phyloP scores from a whole-genome alignment of 1,284 basidiomycete genomes.

The Phylloporus sp. region DNA sequence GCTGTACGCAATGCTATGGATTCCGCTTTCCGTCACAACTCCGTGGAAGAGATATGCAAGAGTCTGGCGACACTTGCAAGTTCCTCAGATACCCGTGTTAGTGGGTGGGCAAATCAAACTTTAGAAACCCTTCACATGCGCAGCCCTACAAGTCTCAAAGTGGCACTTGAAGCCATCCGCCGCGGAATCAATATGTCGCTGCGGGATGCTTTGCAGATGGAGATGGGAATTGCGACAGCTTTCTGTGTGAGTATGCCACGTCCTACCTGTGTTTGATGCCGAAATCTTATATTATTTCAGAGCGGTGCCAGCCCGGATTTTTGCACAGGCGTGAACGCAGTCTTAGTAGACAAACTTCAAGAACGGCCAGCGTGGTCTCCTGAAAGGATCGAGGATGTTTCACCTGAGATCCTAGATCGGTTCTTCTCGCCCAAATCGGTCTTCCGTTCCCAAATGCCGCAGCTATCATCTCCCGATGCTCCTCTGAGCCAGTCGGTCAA shows the following conservation, averaged over 20 bases:
- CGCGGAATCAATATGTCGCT: constrained; percentile 67
- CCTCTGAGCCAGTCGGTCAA: constrained; percentile 34
- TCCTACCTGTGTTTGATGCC: constrained; percentile 16
- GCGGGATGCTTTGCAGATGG: constrained; percentile 77
- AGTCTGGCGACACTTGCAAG: constrained; percentile 54
- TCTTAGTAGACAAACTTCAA: constrained; percentile 65
- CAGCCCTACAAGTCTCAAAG: constrained; percentile 90
- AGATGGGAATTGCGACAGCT: constrained; percentile 78
- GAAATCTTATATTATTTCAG: constrained; percentile 43
- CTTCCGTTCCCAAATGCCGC: constrained; percentile 53
- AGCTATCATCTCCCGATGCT: constrained; percentile 49
- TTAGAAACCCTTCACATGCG: constrained; percentile 65
- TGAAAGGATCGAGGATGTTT: constrained; percentile 57
- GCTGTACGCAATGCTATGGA: constrained; percentile 78
- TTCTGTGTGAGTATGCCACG: constrained; percentile 66
- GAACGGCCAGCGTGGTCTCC: constrained; percentile 72
- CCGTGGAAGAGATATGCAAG: constrained; percentile 72
- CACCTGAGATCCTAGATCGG: constrained; percentile 54
- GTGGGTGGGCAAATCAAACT: constrained; percentile 77
- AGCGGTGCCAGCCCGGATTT: constrained; percentile 83
- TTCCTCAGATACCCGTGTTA: constrained; percentile 50
- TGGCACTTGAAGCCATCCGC: constrained; percentile 80
- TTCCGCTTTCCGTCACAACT: constrained; percentile 70
- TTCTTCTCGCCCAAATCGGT: constrained; percentile 63
- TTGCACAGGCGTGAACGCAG: constrained; percentile 74